phyloP scores from a whole-genome alignment of 306 rosid species.

The Oxytropis ochrocephala region DNA sequence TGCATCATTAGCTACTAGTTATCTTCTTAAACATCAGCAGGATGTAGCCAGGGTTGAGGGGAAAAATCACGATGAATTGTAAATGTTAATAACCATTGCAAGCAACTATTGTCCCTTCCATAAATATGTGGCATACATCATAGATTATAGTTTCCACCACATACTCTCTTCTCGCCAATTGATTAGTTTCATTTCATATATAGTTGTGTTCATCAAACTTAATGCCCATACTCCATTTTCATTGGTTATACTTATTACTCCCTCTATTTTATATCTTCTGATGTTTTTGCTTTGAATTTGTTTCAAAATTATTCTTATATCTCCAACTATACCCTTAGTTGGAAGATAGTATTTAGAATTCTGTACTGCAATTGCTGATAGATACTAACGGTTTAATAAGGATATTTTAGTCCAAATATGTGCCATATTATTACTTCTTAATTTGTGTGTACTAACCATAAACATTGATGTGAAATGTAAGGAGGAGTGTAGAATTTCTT shows the following conservation, averaged over 20 bases:
- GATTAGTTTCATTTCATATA: not conserved
- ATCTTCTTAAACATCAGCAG: slow-evolving; percentile 41
- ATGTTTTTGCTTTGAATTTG: too few species aligned
- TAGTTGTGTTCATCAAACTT: not conserved
- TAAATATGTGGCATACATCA: not conserved
- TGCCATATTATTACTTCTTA: too few species aligned
- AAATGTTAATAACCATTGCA: not conserved
- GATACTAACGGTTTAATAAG: too few species aligned
- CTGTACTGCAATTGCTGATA: too few species aligned
- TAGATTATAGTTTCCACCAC: not conserved
- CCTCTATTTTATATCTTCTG: too few species aligned
- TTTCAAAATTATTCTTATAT: too few species aligned
- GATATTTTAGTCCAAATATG: too few species aligned
- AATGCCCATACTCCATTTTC: not conserved
- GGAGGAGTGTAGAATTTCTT: not conserved
- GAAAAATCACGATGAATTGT: slow-evolving; percentile 47
- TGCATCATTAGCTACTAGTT: slow-evolving; percentile 66
- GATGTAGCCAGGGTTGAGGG: slow-evolving; percentile 14
- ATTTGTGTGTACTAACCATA: too few species aligned
- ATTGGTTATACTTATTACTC: not conserved
- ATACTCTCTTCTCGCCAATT: not conserved
- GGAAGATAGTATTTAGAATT: too few species aligned
- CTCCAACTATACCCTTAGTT: too few species aligned
- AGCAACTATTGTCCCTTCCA: not conserved
- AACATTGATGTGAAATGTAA: too few species aligned